Evolutionary conservation across 176 grass and related monocot species (phyloP), one percentile per base, ranked within the genome.

Genomic region (Musa troglodytarum): DNA sequence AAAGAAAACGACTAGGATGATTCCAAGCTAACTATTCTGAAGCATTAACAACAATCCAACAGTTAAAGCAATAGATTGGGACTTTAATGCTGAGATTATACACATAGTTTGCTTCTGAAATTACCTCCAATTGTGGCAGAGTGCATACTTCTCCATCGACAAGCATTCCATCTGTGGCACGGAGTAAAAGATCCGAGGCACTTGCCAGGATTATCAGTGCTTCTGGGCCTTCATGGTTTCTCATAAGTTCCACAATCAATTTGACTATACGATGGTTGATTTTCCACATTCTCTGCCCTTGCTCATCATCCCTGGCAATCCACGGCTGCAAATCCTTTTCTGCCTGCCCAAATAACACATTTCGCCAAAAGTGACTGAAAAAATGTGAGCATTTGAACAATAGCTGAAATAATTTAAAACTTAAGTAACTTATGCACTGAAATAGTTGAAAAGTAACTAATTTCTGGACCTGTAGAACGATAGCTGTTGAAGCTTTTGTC

Each of bases 81-180:
- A 58, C 55, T 58, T 15, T 34, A 28, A 26, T 28, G 34, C 3
- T 29, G 19, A 50, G 49, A 51, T 21, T 19, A 11, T 50, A 20
- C 50, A 52, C 8, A 21, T 22, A 28, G 22, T 20, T 56, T 56
- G 13, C 57, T 54, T 74, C 21, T 65, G 12, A 73, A 54, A 53
- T 83, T 82, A 99, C 96, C 96, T 99, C 96, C 84, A 95, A 85
- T 59, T 99, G 96, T 25, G 96, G 96, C 71, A 99, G 81, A 19
- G 96, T 99, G 74, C 96, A 99, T 57, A 88, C 96, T 84, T 99
- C 96, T 67, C 96, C 96, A 43, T 99, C 96, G 13, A 99, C 91
- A 10, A 99, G 96, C 81, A 99, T 89, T 73, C 96, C 96, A 86
- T 99, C 96, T 61, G 96, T 99, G n/a, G 96, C 96, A 68, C 96